These are phyloP conservation scores for Saccharomycopsis microspora DNA, from an alignment of 805 yeast species.

Conservation along the genomic window DNA sequence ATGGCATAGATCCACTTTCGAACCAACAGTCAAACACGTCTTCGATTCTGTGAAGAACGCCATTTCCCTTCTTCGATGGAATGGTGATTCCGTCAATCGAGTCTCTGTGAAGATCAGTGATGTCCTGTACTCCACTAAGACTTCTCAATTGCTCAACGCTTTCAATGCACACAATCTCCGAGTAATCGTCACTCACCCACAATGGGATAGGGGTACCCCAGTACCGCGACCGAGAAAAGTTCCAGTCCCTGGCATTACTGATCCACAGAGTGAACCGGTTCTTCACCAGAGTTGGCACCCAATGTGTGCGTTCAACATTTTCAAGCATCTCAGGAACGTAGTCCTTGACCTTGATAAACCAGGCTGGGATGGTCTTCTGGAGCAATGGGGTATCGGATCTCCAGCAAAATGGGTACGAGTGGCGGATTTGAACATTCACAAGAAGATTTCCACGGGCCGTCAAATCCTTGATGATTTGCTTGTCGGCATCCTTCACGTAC, in stretches of 20 bases:
- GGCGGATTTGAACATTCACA: slow-evolving; percentile 74
- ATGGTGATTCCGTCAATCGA: slow-evolving; percentile 83
- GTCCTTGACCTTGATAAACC: slow-evolving; percentile 90
- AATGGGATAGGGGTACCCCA: slow-evolving; percentile 99
- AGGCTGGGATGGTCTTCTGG: slow-evolving; percentile 95
- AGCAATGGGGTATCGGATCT: slow-evolving; percentile 97
- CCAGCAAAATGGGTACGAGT: slow-evolving; percentile 99
- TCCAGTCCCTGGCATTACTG: slow-evolving; percentile 99
- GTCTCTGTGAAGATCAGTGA: slow-evolving; percentile 92
- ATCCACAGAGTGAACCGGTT: slow-evolving; percentile 98
- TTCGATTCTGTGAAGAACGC: slow-evolving; percentile 78
- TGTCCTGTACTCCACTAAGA: slow-evolving; percentile 69
- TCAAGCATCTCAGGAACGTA: slow-evolving; percentile 82
- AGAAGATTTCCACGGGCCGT: slow-evolving; percentile 69
- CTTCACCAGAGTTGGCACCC: slow-evolving; percentile 90
- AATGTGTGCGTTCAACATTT: slow-evolving; percentile 75
- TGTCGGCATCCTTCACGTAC: slow-evolving; percentile 94
- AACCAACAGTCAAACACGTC: slow-evolving; percentile 99
- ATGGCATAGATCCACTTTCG: slow-evolving; percentile 99
- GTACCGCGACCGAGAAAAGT: slow-evolving; percentile 93
- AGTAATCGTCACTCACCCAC: slow-evolving; percentile 91
- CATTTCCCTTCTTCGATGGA: slow-evolving; percentile 86
- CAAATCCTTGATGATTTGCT: slow-evolving; percentile 73
- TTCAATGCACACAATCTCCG: slow-evolving; percentile 89
- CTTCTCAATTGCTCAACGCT: slow-evolving; percentile 79